phyloP scores from a whole-genome alignment of 495 filamentous ascomycete genomes.

The Xylaria grammica region DNA sequence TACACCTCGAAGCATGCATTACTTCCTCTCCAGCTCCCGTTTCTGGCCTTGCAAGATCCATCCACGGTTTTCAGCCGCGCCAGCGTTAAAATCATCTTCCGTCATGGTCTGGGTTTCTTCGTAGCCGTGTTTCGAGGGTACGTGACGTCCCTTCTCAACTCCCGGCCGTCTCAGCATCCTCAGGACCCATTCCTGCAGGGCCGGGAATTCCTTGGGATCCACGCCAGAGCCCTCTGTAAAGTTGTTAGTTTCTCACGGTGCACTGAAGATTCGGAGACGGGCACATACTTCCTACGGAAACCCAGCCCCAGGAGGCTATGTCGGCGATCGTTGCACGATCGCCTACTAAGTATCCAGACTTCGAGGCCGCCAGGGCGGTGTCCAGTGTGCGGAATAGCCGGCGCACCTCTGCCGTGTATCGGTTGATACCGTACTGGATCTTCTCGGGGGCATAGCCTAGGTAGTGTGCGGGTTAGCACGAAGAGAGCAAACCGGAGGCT shows the following conservation, averaged over 20 bases:
- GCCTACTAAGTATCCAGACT: slow-evolving; percentile 75
- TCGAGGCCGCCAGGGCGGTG: slow-evolving; percentile 66
- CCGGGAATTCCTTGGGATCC: slow-evolving; percentile 77
- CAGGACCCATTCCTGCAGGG: slow-evolving; percentile 68
- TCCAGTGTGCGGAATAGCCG: slow-evolving; percentile 84
- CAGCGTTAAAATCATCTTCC: slow-evolving; percentile 56
- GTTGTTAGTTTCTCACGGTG: slow-evolving; percentile 9
- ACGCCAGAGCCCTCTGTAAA: slow-evolving; percentile 71
- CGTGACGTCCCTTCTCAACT: slow-evolving; percentile 78
- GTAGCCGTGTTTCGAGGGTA: slow-evolving; percentile 71
- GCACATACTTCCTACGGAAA: slow-evolving; percentile 50
- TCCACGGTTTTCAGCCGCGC: slow-evolving; percentile 48
- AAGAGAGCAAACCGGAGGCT: neutral
- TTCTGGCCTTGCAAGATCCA: slow-evolving; percentile 73
- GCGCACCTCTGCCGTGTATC: slow-evolving; percentile 81
- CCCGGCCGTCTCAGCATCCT: slow-evolving; percentile 67
- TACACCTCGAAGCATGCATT: neutral
- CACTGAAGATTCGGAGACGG: neutral
- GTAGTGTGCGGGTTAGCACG: slow-evolving; percentile 5
- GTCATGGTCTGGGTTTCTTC: slow-evolving; percentile 51
- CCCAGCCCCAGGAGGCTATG: slow-evolving; percentile 81
- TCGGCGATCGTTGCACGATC: slow-evolving; percentile 84
- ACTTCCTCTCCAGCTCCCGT: slow-evolving; percentile 45
- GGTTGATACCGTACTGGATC: slow-evolving; percentile 82
- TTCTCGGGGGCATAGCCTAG: slow-evolving; percentile 79